Evolutionary conservation across 2,329 filamentous ascomycete species (phyloP).

Genomic region (Fusarium pseudoanthophilum): DNA sequence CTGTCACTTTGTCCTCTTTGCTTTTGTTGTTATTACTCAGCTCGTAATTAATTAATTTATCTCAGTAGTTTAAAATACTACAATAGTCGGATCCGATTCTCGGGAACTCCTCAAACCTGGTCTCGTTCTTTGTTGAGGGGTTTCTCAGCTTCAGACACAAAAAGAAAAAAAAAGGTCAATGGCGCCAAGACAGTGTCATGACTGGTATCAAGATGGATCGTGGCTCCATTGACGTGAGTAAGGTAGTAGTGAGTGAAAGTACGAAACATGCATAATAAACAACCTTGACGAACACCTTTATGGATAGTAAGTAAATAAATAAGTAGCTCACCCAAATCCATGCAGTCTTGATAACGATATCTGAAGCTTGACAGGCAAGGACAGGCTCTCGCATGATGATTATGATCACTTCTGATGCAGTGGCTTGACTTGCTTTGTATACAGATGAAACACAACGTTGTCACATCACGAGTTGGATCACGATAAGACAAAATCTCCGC

Average conservation of each 20-base stretch:
- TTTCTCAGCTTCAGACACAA: constrained; percentile 13
- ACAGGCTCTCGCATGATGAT: constrained; percentile 20
- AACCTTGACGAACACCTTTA: constrained; percentile 23
- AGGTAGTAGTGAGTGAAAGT: neutral
- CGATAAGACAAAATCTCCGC: constrained; percentile 9
- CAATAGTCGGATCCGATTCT: constrained; percentile 25
- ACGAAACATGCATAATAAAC: neutral
- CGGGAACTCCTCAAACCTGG: constrained; percentile 14
- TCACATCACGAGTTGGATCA: constrained; percentile 20
- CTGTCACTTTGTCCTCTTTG: constrained; percentile 9
- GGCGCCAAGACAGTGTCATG: constrained; percentile 9
- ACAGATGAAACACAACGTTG: constrained; percentile 33
- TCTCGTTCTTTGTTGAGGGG: constrained; percentile 17
- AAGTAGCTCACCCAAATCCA: neutral
- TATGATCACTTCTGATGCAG: constrained; percentile 35
- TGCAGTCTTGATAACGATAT: neutral
- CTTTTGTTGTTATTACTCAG: constrained; percentile 22
- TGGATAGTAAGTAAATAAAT: neutral
- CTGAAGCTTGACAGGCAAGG: constrained; percentile 4
- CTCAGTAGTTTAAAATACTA: neutral
- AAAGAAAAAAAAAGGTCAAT: neutral
- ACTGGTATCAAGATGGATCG: constrained; percentile 5
- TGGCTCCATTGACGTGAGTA: constrained; percentile 8
- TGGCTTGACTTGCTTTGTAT: constrained; percentile 39
- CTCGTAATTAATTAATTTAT: neutral